Evolutionary conservation across 108 stramenopile species (phyloP), one percentile per base, ranked within the genome.

Genomic region (Nitzschia palea): DNA sequence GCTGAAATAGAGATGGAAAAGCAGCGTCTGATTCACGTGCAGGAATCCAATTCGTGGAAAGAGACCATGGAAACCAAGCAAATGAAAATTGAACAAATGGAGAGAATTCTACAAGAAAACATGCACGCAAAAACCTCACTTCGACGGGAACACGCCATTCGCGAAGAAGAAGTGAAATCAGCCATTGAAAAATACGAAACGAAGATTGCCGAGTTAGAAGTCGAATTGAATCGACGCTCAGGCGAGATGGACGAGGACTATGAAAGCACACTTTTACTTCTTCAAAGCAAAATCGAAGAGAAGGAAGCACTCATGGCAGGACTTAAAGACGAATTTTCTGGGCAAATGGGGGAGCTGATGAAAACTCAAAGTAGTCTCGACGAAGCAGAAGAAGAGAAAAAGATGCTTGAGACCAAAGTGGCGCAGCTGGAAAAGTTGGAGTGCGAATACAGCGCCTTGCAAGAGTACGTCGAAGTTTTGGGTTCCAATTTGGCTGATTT

Each of bases 271-370:
- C 12, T 60, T 15, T 35, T 9, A 8, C 36, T 23, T 8, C 54
- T 55, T 5, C 54, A 62, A 45, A 40, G 65, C 17, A 60, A 70
- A 18, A 25, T 70, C 12, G 31, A 70, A 55, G 62, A 68, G 32
- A 77, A 65, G 63, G 68, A 77, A 28, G 42, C 34, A 2, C 9
- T 44, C 4, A 60, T 77, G 40, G 23, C 3, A 0, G 36, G 42
- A 43, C 44, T 77, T 15, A 50, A 70, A 60, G 34, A 28, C 8
- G 76, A 77, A 59, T 70, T 77, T 35, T 69, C 68, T 35, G 76
- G 61, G 18, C 76, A 77, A 62, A 77, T 77, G 68, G 53, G 59
- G 55, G 47, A 50, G 57, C 76, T 77, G 4, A 77, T 77, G 76
- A 57, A 44, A 8, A 70, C 47, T 44, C 68, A 69, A 44, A 32